Evolutionary conservation across 1,284 basidiomycete species (phyloP), one percentile per base, ranked within the genome.

Genomic region (Ganoderma boninense): DNA sequence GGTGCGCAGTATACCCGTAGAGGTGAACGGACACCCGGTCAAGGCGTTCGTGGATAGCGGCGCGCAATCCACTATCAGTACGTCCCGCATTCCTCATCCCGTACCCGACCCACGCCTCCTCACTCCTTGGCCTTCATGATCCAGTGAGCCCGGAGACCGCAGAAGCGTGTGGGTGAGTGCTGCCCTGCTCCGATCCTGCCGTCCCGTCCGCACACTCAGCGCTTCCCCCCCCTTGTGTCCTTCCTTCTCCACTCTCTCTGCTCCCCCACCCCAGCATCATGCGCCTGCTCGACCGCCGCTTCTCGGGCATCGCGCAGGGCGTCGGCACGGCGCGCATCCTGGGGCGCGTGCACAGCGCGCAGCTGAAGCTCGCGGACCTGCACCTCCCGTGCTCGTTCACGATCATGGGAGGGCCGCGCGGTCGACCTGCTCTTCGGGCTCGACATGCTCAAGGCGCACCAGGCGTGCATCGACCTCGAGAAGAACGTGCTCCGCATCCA

Each of bases 1-100:
- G 43, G 49, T 2, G 18, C 52, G 18, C 64, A 95, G 93, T 73
- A 91, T 95, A 69, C 88, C 88, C 20, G 92, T 97, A 0, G 97
- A 98, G 78, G 96, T 99, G 3, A 99, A 99, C 77, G 94, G 94
- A 0, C 87, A 89, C 66, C 91, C 92, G 0, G 91, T 99, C 46
- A 98, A 97, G 80, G 98, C 98, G 0, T 99, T 99, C 78, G 98
- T 99, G 32, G 97, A 99, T 79, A 97, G 96, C 74, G 97, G 97
- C 35, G 97, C 98, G 3, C 98, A 99, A 77, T 90, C 92, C 67
- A 99, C 97, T 0, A 98, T 99, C 83, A 98, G 96, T 97, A 74
- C 80, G 94, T 84, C 20, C 35, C 46, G 60, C 26, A 64, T 20
- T 35, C 46, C 57, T 26, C 63, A n/a, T 32, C 62, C 62, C 42